These are phyloP conservation scores for Candida vartiovaarae DNA, from an alignment of 805 yeast species.

Conservation along the genomic window DNA sequence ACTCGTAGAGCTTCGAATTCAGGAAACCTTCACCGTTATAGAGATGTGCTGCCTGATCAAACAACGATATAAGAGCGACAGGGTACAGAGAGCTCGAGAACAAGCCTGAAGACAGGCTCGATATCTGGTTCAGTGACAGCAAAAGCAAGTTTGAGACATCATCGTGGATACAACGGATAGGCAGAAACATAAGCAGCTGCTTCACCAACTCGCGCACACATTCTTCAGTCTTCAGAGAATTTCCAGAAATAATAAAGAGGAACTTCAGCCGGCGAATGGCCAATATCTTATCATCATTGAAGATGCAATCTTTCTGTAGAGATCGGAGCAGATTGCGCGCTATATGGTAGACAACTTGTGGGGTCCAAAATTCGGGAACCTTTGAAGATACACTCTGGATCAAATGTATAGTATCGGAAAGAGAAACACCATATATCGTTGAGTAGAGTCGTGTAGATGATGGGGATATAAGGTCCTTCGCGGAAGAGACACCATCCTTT, in stretches of 20 bases:
- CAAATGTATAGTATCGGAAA: conserved; percentile 13
- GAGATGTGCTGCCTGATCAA: conserved; percentile 9
- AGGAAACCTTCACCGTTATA: neutral
- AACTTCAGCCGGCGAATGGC: conserved; percentile 33
- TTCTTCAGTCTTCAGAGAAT: conserved; percentile 6
- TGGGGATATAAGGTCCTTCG: conserved; percentile 1
- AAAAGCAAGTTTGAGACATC: conserved; percentile 26
- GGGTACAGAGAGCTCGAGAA: conserved; percentile 4
- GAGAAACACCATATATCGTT: conserved; percentile 3
- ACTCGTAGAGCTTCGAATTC: neutral
- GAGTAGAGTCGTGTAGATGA: conserved; percentile 6
- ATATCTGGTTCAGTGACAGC: conserved; percentile 7
- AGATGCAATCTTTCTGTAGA: conserved; percentile 16
- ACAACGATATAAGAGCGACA: conserved; percentile 17
- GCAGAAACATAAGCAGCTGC: conserved; percentile 13
- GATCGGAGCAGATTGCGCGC: conserved; percentile 26
- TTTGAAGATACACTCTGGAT: conserved; percentile 1
- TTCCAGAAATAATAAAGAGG: conserved; percentile 25
- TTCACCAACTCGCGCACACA: neutral
- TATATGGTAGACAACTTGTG: conserved; percentile 30
- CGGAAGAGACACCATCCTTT: neutral
- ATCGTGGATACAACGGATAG: conserved; percentile 8
- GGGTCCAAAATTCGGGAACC: conserved; percentile 28
- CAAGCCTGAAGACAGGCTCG: neutral
- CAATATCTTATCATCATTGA: conserved; percentile 20